Base-by-base conservation (phyloP, 2,329 filamentous ascomycete genomes). In the Endocalyx cinctus region DNA sequence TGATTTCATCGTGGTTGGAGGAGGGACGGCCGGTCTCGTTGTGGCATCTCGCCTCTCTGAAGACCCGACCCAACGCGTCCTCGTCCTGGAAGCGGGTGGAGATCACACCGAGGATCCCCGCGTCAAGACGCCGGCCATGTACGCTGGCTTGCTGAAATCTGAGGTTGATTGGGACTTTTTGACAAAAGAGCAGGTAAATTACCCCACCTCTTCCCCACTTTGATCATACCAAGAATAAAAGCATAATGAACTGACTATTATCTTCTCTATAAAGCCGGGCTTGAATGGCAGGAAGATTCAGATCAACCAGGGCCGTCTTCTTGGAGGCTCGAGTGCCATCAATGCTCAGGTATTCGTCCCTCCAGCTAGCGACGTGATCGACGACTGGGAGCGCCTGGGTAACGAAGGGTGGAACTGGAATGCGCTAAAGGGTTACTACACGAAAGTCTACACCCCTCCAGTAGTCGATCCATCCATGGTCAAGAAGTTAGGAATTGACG, bases 251-350 rank as follows among this genome's bases (percentile, higher is more conserved):
- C n/a, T n/a, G n/a, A n/a, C 16, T 31, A 8, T 18, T 5, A 10
- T 29, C 7, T 6, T 29, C 8, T 28, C 17, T 20, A 12, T 5
- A 3, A 6, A 47, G 44, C 10, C 28, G 10, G 34, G 34, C 2
- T 38, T 48, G 3, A 27, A 38, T 2, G 38, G 38, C 5, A 36
- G 46, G 28, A 29, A 33, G 5, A 23, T 51, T 8, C 25, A n/a
- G 12, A 3, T 51, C 4, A 34, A 31, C 12, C 48, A 51, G 26
- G 48, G 46, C 11, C 46, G 45, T 16, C 28, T 35, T 5, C 34
- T 51, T n/a, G 48, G 48, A 1, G 48, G 45, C 10, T 48, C 45
- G 1, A 48, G 42, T 30, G 39, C 37, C n/a, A 44, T 51, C 3
- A 49, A 51, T 27, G 42, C 39, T 1, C 43, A 44, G 4, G 35